Evolutionary conservation across 805 yeast genomes (phyloP).

Genomic region (Metschnikowia gelsemii): DNA sequence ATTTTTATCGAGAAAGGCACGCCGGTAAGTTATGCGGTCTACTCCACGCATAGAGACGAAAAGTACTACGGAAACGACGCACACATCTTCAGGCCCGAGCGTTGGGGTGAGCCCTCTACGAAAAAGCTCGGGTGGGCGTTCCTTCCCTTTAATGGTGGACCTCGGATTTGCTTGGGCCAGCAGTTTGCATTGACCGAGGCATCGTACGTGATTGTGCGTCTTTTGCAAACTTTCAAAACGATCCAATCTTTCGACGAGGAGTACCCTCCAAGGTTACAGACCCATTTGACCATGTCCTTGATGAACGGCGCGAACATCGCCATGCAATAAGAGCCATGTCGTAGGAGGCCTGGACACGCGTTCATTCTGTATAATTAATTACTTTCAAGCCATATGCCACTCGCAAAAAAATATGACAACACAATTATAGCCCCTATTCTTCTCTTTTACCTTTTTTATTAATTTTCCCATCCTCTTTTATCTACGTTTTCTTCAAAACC

Average conservation of each 20-base stretch:
- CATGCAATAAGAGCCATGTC: not conserved
- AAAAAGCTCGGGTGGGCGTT: conserved; percentile 24
- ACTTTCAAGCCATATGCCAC: no score
- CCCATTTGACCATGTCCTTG: conserved; percentile 21
- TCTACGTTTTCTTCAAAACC: not conserved
- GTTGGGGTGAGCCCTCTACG: conserved; percentile 39
- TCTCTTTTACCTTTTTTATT: no score
- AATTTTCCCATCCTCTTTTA: not conserved
- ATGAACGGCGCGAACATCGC: conserved; percentile 18
- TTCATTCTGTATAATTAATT: no score
- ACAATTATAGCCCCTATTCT: no score
- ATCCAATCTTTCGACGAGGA: conserved; percentile 11
- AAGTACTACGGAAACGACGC: conserved; percentile 46
- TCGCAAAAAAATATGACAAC: no score
- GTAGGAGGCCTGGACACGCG: no score
- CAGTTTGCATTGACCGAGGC: conserved; percentile 27
- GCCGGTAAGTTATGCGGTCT: conserved; percentile 37
- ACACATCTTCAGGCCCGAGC: conserved; percentile 45
- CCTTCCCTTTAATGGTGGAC: conserved; percentile 27
- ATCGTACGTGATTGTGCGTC: conserved; percentile 21
- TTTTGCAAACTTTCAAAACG: conserved; percentile 19
- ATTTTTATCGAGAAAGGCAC: conserved; percentile 45
- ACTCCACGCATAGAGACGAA: conserved; percentile 42
- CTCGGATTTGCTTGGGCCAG: conserved; percentile 27
- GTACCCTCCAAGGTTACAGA: conserved; percentile 17